Percentiles rank a stretch among this genome's conserved stretches.
phyloP scores from a whole-genome alignment of 306 rosid species.

The Cucurbita ficifolia region DNA sequence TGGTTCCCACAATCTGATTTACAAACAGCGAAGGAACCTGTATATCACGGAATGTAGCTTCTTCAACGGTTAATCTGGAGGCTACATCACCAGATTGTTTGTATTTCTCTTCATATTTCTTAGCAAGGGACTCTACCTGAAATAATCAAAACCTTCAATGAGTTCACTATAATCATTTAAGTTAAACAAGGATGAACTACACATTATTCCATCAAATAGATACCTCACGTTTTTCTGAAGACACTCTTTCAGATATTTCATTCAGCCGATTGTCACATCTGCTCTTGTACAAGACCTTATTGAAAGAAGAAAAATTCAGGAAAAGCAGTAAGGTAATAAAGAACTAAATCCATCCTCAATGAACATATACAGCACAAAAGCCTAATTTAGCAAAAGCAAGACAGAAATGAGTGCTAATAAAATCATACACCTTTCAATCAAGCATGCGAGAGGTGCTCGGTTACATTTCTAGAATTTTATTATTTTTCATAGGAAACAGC shows the following conservation, averaged over 20 bases:
- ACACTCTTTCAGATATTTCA: constrained; percentile 73
- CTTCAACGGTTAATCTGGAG: constrained; percentile 83
- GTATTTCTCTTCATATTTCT: constrained; percentile 86
- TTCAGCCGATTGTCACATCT: constrained; percentile 92
- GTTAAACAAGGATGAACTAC: constrained; percentile 9
- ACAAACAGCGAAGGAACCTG: constrained; percentile 34
- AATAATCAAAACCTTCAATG: constrained; percentile 6
- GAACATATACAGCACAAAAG: background rate
- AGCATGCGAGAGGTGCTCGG: background rate
- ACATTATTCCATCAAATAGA: constrained; percentile 19
- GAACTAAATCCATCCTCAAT: background rate
- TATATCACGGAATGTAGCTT: constrained; percentile 83
- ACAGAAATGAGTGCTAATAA: background rate
- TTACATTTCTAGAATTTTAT: background rate
- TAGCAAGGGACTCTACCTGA: constrained; percentile 70
- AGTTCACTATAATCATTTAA: constrained; percentile 8
- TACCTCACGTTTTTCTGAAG: constrained; percentile 80
- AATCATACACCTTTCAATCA: background rate
- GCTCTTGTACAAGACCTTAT: constrained; percentile 90
- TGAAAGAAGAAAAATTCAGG: constrained; percentile 11
- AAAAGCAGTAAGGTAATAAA: background rate
- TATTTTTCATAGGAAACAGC: background rate
- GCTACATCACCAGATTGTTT: constrained; percentile 89
- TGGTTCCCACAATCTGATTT: constrained; percentile 3
- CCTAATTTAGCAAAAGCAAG: background rate